Conservation (phyloP, 164 flowering plant genomes). For the Annona squamosa region DNA sequence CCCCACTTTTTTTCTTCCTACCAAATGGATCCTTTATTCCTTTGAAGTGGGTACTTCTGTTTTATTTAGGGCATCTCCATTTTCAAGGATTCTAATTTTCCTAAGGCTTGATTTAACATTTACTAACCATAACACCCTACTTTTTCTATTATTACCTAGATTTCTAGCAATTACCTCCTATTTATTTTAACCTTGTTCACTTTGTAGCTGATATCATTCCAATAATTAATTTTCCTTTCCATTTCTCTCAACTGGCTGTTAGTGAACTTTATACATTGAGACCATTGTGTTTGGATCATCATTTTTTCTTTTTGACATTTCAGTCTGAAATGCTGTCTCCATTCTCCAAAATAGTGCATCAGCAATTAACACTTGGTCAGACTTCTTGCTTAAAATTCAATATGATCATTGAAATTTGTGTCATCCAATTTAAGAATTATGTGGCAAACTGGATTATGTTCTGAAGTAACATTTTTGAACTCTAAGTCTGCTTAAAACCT, state of each 20-base stretch:
- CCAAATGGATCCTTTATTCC: not conserved
- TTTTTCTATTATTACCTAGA: too few species aligned
- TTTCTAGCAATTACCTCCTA: too few species aligned
- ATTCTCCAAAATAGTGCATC: not conserved
- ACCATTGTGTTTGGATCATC: not conserved
- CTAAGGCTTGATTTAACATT: too few species aligned
- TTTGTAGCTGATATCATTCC: too few species aligned
- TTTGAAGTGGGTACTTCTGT: not conserved
- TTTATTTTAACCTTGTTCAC: too few species aligned
- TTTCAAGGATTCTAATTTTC: too few species aligned
- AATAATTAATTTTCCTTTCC: not conserved
- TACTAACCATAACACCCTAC: too few species aligned
- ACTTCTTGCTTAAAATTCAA: not conserved
- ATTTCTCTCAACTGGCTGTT: not conserved
- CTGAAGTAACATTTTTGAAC: not conserved
- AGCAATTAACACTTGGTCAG: not conserved
- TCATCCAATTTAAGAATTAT: not conserved
- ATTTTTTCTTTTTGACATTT: not conserved
- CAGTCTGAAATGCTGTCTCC: not conserved
- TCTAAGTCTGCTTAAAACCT: too few species aligned
- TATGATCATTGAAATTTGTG: not conserved
- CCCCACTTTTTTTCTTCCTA: not conserved
- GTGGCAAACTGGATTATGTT: not conserved
- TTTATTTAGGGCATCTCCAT: too few species aligned
- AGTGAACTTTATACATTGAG: not conserved